A percentile compares a stretch with the other conserved stretches of the same genome.
These are phyloP conservation scores for Auricularia auricula-judae DNA, from an alignment of 768 basidiomycete species.

Conservation along the genomic window DNA sequence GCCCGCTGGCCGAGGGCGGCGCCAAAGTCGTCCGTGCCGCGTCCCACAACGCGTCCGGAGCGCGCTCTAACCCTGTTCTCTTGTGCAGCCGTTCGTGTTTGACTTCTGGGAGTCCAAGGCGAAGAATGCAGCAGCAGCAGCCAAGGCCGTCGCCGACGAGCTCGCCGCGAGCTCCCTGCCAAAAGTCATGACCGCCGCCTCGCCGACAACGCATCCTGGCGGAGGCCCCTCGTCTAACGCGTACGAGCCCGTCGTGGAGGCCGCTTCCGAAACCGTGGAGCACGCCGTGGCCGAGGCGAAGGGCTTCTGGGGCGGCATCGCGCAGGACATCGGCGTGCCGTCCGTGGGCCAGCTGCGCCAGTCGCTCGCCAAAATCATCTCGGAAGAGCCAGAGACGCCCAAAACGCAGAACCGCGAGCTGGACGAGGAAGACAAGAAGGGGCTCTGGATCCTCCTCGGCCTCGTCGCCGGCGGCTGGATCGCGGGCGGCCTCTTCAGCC, in stretches of 20 bases:
- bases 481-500: conserved; percentile 23
- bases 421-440: conserved; percentile 33
- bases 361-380: conserved; percentile 5
- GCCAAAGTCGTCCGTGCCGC: conserved; percentile 48
- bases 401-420: conserved; percentile 21
- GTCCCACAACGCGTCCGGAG: not conserved
- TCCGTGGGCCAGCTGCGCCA: conserved; percentile 16
- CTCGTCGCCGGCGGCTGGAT: conserved; percentile 39
- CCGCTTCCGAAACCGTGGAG: not conserved
- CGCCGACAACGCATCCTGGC: conserved; percentile 33
- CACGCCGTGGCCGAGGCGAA: conserved; percentile 14
- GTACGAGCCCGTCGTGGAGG: conserved; percentile 15
- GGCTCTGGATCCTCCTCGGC: conserved; percentile 38
- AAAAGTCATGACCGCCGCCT: conserved; percentile 41
- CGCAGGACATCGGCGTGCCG: conserved; percentile 27
- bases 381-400: conserved; percentile 9
- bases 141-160: conserved; percentile 12
- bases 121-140: conserved; percentile 19
- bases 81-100: conserved; percentile 42
- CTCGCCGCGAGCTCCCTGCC: conserved; percentile 20
- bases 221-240: conserved; percentile 37
- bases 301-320: conserved; percentile 24
- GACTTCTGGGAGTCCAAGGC: conserved; percentile 50
- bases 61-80: conserved; percentile 4
- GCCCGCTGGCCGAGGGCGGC: conserved; percentile 20